Conservation (phyloP, 176 grass and related monocot species). For the Coix lacrymajobi region DNA sequence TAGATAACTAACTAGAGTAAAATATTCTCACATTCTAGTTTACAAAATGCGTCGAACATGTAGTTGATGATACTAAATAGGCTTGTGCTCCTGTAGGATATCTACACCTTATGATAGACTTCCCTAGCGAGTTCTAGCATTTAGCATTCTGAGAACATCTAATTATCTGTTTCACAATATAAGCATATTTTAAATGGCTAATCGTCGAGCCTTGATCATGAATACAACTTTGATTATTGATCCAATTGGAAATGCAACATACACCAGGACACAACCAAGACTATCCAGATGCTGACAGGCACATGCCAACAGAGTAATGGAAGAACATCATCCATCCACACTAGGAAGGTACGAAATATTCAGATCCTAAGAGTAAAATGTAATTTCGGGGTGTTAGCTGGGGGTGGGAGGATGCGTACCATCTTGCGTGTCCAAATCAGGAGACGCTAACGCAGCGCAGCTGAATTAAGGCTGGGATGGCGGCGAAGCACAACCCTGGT, state of each 20-base stretch:
- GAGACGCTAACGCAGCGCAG: background rate
- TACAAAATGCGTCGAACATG: background rate
- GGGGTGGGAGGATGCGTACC: background rate
- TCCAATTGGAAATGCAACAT: background rate
- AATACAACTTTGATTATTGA: background rate
- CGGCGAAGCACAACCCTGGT: background rate
- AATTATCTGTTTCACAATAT: background rate
- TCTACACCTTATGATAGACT: background rate
- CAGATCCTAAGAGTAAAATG: background rate
- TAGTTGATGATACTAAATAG: background rate
- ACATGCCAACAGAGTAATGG: background rate
- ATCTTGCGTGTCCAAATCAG: background rate
- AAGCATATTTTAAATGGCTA: background rate
- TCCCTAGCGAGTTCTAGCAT: background rate
- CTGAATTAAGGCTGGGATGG: background rate
- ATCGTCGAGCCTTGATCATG: background rate
- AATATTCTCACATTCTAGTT: background rate
- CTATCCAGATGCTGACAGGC: background rate
- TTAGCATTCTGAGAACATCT: background rate
- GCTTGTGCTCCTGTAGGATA: background rate
- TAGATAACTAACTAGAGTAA: background rate
- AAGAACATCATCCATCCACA: background rate
- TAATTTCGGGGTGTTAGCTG: background rate
- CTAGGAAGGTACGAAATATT: background rate
- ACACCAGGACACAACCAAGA: background rate